Evolutionary conservation across 768 basidiomycete species (phyloP), one percentile per base, ranked within the genome.

Genomic region (Suillus tomentosus): DNA sequence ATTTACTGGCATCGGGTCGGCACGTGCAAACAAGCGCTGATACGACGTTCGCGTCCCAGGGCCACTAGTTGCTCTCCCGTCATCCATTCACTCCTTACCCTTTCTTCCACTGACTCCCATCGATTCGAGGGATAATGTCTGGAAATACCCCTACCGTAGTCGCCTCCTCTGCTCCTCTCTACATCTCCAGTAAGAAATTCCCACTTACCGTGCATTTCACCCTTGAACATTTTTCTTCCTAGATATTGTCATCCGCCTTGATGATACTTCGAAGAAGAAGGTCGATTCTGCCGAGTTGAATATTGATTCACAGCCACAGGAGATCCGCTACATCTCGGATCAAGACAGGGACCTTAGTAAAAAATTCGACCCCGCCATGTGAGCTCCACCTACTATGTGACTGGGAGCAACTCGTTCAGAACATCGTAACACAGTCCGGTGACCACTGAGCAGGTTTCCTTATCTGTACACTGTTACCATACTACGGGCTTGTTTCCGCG

Each of bases 231-330:
- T 1, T n/a, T 11, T n/a, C 40, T 17, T 53, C 54, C 6, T 13
- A 64, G 50, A 50, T 22, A 53, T 61, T 43, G 54, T 36, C 34
- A 61, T 64, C 24, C 8, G 13, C 19, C 15, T 61, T 27, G 50
- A 24, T 31, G 63, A 61, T 39, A n/a, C 31, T 50, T 64, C 63
- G 8, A 64, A 50, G 15, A 48, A 37, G 24, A 57, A 60, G 5
- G 27, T 64, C 11, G 48, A 64, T 43, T 64, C 51, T 14, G 56
- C 53, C 5, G 58, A 64, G 39, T 60, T 64, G 14, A 40, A 51
- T 24, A 3, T 61, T 6, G 50, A 36, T 31, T 53, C 27, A 50
- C 58, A 60, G 14, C 34, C 31, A 14, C 31, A 53, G 31, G 40
- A 50, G 22, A 43, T 64, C n/a, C 60, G 22, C 54, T n/a, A 45